These are phyloP conservation scores for Echites panduratus DNA, from an alignment of 257 asterid genomes.

Conservation along the genomic window DNA sequence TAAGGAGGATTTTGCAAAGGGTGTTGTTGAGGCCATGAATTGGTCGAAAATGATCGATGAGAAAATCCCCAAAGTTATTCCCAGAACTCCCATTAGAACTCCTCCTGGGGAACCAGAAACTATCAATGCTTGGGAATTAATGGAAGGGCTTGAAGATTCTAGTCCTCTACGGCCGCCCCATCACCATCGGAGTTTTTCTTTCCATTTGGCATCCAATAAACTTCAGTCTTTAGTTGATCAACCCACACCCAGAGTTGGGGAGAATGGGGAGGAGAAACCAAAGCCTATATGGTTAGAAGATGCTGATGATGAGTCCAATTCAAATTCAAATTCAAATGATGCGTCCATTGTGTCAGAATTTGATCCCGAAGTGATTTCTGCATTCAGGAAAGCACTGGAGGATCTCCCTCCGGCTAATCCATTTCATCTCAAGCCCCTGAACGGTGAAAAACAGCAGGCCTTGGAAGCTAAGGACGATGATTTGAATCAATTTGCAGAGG, in stretches of 20 bases:
- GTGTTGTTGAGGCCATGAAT: slow-evolving; percentile 71
- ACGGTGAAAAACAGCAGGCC: slow-evolving; percentile 17
- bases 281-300: slow-evolving; percentile 42
- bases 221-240: slow-evolving; percentile 28
- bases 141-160: slow-evolving; percentile 79
- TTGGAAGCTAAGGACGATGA: slow-evolving; percentile 16
- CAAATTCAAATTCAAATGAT: slow-evolving; percentile 46
- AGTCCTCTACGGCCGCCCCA: slow-evolving; percentile 44
- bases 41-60: slow-evolving; percentile 78
- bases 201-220: slow-evolving; percentile 28
- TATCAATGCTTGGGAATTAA: slow-evolving; percentile 85
- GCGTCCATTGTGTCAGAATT: slow-evolving; percentile 54
- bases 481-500: not conserved
- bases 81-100: slow-evolving; percentile 55
- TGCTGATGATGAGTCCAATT: slow-evolving; percentile 44
- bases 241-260: slow-evolving; percentile 43
- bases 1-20: slow-evolving; percentile 59
- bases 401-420: slow-evolving; percentile 84
- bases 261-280: slow-evolving; percentile 14
- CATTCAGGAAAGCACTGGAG: slow-evolving; percentile 62
- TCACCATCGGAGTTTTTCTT: slow-evolving; percentile 73
- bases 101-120: slow-evolving; percentile 89
- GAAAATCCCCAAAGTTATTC: slow-evolving; percentile 58
- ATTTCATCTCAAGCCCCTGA: slow-evolving; percentile 42
- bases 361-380: slow-evolving; percentile 69